Percentiles rank a stretch among this genome's conserved stretches.
Evolutionary conservation across 176 grass and related monocot species (phyloP).

Genomic region (Cenchrus americanus): DNA sequence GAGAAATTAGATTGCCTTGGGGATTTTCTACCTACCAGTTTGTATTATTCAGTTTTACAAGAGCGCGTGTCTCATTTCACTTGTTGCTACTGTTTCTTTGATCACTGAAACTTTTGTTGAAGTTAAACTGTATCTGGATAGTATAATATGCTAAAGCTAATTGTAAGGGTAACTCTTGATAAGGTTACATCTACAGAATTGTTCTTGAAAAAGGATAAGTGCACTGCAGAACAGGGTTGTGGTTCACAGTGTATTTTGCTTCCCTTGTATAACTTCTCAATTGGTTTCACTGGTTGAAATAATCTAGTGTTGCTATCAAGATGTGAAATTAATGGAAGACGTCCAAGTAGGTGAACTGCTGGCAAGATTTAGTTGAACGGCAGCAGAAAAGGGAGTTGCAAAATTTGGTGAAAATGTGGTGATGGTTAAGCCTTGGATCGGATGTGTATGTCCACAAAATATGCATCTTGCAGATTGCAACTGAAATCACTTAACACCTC

Average conservation of each 20-base stretch:
- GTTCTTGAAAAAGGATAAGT: not conserved
- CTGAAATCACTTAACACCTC: not conserved
- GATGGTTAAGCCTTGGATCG: not conserved
- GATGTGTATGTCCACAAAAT: not conserved
- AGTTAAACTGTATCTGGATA: not conserved
- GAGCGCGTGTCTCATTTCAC: not conserved
- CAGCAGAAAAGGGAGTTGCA: no score
- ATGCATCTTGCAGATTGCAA: not conserved
- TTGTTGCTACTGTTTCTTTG: not conserved
- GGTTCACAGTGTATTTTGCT: not conserved
- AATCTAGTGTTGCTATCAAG: not conserved
- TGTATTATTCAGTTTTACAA: slow-evolving; percentile 43
- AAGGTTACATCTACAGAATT: not conserved
- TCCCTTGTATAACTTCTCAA: not conserved
- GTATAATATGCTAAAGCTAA: not conserved
- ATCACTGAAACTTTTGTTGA: not conserved
- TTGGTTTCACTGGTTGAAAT: not conserved
- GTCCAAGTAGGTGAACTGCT: not conserved
- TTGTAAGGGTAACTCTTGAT: not conserved
- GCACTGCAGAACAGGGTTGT: not conserved
- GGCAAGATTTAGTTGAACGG: not conserved
- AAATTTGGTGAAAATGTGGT: not conserved
- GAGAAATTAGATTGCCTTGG: slow-evolving; percentile 1
- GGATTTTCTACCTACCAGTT: slow-evolving; percentile 39
- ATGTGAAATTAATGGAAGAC: not conserved